These are phyloP conservation scores for Plasmopara muralis DNA, from an alignment of 352 stramenopile genomes.

Conservation along the genomic window DNA sequence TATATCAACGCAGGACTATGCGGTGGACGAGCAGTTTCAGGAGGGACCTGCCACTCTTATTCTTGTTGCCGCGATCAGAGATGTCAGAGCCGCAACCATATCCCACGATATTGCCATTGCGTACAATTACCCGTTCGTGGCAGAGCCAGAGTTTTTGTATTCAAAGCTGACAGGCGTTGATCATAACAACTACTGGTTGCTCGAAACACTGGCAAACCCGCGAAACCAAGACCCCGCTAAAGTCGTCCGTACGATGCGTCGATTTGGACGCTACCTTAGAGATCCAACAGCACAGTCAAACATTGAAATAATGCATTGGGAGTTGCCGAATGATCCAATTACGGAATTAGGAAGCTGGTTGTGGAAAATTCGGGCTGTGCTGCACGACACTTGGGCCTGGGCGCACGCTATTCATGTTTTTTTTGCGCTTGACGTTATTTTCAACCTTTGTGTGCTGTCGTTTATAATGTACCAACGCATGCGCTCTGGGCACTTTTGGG, in stretches of 20 bases:
- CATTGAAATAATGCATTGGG: slow-evolving; percentile 23
- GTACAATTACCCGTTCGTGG: slow-evolving; percentile 24
- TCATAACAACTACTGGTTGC: slow-evolving; percentile 17
- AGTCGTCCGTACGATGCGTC: slow-evolving; percentile 19
- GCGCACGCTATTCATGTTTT: slow-evolving; percentile 25
- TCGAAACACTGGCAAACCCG: slow-evolving; percentile 13
- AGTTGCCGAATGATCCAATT: slow-evolving; percentile 14
- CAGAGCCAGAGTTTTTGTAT: slow-evolving; percentile 13
- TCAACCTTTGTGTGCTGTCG: slow-evolving; percentile 22
- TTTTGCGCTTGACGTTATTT: slow-evolving; percentile 20
- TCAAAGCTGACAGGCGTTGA: slow-evolving; percentile 12
- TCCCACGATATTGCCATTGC: slow-evolving; percentile 21
- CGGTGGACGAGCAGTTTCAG: slow-evolving; percentile 12
- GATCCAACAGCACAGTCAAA: slow-evolving; percentile 33
- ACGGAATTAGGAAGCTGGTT: slow-evolving; percentile 15
- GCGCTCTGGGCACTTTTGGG: slow-evolving; percentile 24
- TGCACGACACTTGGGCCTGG: slow-evolving; percentile 43
- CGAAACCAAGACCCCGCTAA: slow-evolving; percentile 14
- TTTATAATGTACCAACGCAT: slow-evolving; percentile 29
- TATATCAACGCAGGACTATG: slow-evolving; percentile 25
- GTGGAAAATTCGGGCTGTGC: slow-evolving; percentile 21
- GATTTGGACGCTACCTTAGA: slow-evolving; percentile 28
- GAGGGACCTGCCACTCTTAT: slow-evolving; percentile 12
- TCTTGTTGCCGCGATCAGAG: slow-evolving; percentile 18
- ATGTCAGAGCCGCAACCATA: slow-evolving; percentile 12